A percentile compares a stretch with the other conserved stretches of the same genome.
phyloP scores from a whole-genome alignment of 1,139 yeast species.

The Meyerozyma sp. region DNA sequence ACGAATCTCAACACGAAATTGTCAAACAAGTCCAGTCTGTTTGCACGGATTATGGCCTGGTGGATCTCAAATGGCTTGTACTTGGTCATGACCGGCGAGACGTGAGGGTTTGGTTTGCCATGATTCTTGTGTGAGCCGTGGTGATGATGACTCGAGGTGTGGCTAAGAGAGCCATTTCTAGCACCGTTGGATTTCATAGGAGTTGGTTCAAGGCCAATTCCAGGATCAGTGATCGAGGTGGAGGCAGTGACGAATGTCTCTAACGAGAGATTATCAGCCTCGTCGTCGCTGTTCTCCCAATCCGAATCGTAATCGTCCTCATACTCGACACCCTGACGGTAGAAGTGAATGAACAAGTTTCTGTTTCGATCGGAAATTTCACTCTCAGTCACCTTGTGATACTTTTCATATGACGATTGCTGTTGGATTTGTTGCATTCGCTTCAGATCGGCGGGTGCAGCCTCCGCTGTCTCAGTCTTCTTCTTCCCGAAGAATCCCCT shows the following conservation, averaged over 20 bases:
- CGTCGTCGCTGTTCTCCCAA: constrained; percentile 13
- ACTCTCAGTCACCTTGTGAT: constrained; percentile 14
- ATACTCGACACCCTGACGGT: constrained; percentile 19
- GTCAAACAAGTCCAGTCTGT: constrained; percentile 32
- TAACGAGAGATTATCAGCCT: constrained; percentile 21
- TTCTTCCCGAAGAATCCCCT: constrained; percentile 11
- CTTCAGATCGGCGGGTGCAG: constrained; percentile 13
- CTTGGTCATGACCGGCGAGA: constrained; percentile 15
- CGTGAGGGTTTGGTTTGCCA: constrained; percentile 14
- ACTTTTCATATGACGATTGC: constrained; percentile 24
- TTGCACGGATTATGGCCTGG: constrained; percentile 14
- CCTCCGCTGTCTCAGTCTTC: constrained; percentile 4
- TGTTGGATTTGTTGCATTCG: constrained; percentile 29
- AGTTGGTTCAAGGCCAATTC: background rate
- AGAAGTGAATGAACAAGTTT: constrained; percentile 19
- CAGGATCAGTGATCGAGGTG: constrained; percentile 21
- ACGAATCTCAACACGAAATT: constrained; percentile 31
- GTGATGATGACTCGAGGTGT: background rate
- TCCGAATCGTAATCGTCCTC: constrained; percentile 16
- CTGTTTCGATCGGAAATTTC: constrained; percentile 19
- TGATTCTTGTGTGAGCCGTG: constrained; percentile 2
- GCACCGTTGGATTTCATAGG: background rate
- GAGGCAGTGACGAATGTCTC: constrained; percentile 37
- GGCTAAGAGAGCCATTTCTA: background rate
- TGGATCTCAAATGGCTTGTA: constrained; percentile 25